Evolutionary conservation across 345 rosid species (phyloP).

Genomic region (Mangifera indica): DNA sequence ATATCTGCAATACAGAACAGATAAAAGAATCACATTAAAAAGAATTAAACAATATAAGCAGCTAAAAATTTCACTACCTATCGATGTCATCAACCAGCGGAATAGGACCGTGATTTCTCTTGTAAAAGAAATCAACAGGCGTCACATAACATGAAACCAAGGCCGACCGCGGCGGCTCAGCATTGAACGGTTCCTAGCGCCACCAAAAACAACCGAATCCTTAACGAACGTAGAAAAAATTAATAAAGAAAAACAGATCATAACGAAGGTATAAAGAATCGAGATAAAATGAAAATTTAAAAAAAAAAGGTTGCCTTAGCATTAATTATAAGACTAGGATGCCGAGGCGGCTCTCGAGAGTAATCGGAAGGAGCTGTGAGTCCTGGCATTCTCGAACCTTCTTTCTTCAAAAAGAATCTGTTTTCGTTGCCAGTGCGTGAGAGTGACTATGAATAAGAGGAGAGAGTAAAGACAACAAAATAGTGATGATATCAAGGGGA

Average conservation of each 20-base stretch:
- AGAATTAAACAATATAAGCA: not conserved
- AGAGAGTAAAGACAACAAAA: not conserved
- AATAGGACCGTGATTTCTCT: constrained; percentile 95
- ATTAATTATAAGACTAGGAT: constrained; percentile 69
- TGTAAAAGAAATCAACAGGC: constrained; percentile 84
- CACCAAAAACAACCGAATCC: constrained; percentile 3
- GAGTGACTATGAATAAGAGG: not conserved
- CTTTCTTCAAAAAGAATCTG: not conserved
- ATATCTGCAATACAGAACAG: constrained; percentile 49
- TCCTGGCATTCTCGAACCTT: constrained; percentile 61
- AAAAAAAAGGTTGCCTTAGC: constrained; percentile 46
- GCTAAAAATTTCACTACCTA: constrained; percentile 35
- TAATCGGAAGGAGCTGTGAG: constrained; percentile 69
- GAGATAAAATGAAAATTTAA: not conserved
- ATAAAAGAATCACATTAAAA: constrained; percentile 9
- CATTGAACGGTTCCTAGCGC: constrained; percentile 89
- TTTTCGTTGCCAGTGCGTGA: not conserved
- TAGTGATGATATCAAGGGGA: not conserved
- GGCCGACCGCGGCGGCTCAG: constrained; percentile 83
- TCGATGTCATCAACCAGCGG: constrained; percentile 72
- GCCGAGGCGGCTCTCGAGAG: constrained; percentile 75
- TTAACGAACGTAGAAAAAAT: not conserved
- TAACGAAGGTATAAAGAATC: not conserved
- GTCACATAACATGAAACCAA: constrained; percentile 71
- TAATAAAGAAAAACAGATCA: no score